Evolutionary conservation across 2,329 filamentous ascomycete species (phyloP).

Genomic region (Aspergillus fischeri): DNA sequence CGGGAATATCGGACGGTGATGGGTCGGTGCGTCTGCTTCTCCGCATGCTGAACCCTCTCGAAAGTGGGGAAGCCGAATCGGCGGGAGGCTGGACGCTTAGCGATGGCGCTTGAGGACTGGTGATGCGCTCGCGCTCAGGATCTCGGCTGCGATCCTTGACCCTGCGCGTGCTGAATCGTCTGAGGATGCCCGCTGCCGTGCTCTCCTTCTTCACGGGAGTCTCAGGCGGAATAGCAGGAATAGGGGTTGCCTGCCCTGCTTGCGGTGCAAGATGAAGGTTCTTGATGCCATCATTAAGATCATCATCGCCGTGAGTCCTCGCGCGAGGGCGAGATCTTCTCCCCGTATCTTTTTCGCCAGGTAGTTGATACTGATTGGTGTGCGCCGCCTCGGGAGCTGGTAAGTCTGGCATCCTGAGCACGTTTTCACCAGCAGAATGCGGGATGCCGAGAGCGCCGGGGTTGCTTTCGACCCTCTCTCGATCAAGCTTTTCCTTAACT

Average conservation of each 20-base stretch:
- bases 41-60: slow-evolving; percentile 86
- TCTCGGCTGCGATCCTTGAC: slow-evolving; percentile 51
- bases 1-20: slow-evolving; percentile 53
- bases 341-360: slow-evolving; percentile 81
- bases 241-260: slow-evolving; percentile 44
- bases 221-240: slow-evolving; percentile 55
- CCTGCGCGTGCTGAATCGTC: slow-evolving; percentile 88
- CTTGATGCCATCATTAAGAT: slow-evolving; percentile 70
- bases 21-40: slow-evolving; percentile 53
- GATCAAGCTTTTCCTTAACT: slow-evolving; percentile 88
- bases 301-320: slow-evolving; percentile 91
- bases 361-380: slow-evolving; percentile 88
- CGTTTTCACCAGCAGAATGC: slow-evolving; percentile 52
- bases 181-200: slow-evolving; percentile 74
- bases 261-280: slow-evolving; percentile 55
- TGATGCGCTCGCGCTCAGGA: slow-evolving; percentile 47
- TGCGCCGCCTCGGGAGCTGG: slow-evolving; percentile 79
- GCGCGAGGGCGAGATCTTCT: slow-evolving; percentile 79
- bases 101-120: slow-evolving; percentile 66
- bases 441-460: slow-evolving; percentile 58
- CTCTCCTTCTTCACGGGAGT: slow-evolving; percentile 76
- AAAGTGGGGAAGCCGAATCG: slow-evolving; percentile 61
- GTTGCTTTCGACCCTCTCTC: slow-evolving; percentile 61
- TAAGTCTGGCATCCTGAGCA: slow-evolving; percentile 67
- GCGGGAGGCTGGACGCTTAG: slow-evolving; percentile 76